Evolutionary conservation across 1,284 basidiomycete species (phyloP), one percentile per base, ranked within the genome.

Genomic region (Spongiforma sp.): DNA sequence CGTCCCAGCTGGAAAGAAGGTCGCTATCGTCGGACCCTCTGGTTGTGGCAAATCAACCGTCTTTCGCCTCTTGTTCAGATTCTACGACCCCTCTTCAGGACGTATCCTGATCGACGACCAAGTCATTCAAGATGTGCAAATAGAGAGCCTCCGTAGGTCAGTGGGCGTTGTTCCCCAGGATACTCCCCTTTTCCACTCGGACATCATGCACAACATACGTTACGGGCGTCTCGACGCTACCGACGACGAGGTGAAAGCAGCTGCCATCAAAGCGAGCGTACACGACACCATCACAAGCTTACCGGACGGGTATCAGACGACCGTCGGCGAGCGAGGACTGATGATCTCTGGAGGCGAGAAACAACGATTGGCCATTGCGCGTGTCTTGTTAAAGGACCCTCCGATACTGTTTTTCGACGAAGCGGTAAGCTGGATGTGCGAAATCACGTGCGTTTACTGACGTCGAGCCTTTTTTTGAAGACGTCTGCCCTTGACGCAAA

Each of bases 271-370:
- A 78, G 98, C 97, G 39, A 94, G 94, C 71, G 92, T 99, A 12
- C 93, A 96, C 71, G 83, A 91, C 21, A 90, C 94, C 21, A 88
- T 99, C 57, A 80, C 85, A 79, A 83, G 87, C 43, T 79, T 99
- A 41, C 95, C 96, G 0, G 93, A 96, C 6, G 91, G 91, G 58
- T 99, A 97, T 78, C 74, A 80, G 50, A 99, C 97, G 11, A 92
- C 93, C 74, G 98, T 99, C 14, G 98, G 97, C 1, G 97, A 99
- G 79, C 83, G 97, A 30, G 97, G 97, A 1, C 78, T 99, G 73
- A 99, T 99, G 98, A 95, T 99, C 62, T 96, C 94, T 19, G 97
- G 97, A 1, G 97, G 98, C 1, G 97, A 99, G 83, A 99, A 99
- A 79, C 97, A 99, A 82, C 81, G 98, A 52, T 78, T 99, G 68